Conservation (phyloP, 345 rosid species). For the Durio zibethinus region DNA sequence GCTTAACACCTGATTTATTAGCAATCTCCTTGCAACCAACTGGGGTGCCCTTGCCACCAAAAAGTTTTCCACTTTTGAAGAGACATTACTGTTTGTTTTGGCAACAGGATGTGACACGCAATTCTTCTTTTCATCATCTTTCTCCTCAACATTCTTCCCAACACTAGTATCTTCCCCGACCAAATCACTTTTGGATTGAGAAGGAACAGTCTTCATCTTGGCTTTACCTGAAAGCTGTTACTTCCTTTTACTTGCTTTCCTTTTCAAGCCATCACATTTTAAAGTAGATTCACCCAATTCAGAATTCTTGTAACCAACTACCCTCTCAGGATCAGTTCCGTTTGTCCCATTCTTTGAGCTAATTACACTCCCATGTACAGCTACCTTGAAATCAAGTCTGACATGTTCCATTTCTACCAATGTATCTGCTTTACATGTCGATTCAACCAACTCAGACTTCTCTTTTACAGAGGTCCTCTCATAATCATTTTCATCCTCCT, state of each 20-base stretch:
- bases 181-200: constrained; percentile 26
- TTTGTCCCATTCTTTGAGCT: constrained; percentile 20
- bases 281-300: constrained; percentile 20
- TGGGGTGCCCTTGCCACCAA: constrained; percentile 27
- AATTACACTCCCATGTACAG: constrained; percentile 4
- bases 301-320: constrained; percentile 19
- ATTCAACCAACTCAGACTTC: constrained; percentile 22
- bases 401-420: constrained; percentile 11
- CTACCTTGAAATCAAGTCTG: constrained; percentile 6
- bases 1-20: constrained; percentile 26
- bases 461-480: constrained; percentile 23
- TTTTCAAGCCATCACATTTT: constrained; percentile 17
- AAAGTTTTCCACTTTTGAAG: constrained; percentile 15
- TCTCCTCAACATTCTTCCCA: constrained; percentile 22
- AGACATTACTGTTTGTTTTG: constrained; percentile 11
- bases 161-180: constrained; percentile 7
- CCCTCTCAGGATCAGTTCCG: constrained; percentile 21
- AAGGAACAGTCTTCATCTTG: constrained; percentile 21
- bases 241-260: constrained; percentile 24
- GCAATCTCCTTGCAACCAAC: constrained; percentile 23
- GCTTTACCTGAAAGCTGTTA: constrained; percentile 30
- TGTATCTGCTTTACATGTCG: constrained; percentile 10
- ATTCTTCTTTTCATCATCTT: constrained; percentile 22
- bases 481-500: constrained; percentile 30
- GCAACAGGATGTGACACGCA: constrained; percentile 8